Conservation (phyloP, 1,139 yeast genomes). For the Yamadazyma sp. region DNA sequence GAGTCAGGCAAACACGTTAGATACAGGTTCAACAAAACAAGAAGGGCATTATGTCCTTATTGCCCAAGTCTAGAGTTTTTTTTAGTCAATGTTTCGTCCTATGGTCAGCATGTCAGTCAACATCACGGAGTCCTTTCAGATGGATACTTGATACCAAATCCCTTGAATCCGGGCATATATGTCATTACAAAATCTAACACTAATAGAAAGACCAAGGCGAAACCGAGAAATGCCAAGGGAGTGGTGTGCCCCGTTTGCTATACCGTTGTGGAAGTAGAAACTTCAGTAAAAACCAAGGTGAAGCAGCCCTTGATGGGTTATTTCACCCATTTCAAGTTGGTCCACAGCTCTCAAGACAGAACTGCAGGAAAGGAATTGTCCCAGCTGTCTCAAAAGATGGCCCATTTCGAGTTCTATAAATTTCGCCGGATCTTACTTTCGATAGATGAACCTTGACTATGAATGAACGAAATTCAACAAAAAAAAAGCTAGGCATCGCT, state of each 20-base stretch:
- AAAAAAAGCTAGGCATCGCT: too few species aligned
- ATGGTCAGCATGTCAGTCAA: slow-evolving; percentile 34
- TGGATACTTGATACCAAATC: slow-evolving; percentile 27
- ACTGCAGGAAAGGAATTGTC: not conserved
- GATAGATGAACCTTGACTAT: too few species aligned
- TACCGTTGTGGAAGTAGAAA: slow-evolving; percentile 2
- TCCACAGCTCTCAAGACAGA: slow-evolving; percentile 3
- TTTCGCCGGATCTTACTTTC: not conserved
- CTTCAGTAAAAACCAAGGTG: slow-evolving; percentile 2
- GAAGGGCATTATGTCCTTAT: slow-evolving; percentile 36
- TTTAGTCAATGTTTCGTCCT: slow-evolving; percentile 32
- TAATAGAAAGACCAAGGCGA: slow-evolving; percentile 3
- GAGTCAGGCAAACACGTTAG: not conserved
- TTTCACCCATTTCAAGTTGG: slow-evolving; percentile 1
- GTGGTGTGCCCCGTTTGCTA: slow-evolving; percentile 5
- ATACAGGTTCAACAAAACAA: slow-evolving; percentile 20
- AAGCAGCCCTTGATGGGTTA: slow-evolving; percentile 5
- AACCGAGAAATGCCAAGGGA: slow-evolving; percentile 3
- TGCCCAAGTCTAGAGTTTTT: slow-evolving; percentile 28
- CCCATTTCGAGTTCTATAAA: not conserved
- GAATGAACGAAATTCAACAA: too few species aligned
- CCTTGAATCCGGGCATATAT: slow-evolving; percentile 12
- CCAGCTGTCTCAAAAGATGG: not conserved
- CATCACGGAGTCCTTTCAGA: slow-evolving; percentile 33
- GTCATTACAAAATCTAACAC: slow-evolving; percentile 1